Evolutionary conservation across 2,329 filamentous ascomycete species (phyloP), one percentile per base, ranked within the genome.

Genomic region (Zymoseptoria pseudotritici): DNA sequence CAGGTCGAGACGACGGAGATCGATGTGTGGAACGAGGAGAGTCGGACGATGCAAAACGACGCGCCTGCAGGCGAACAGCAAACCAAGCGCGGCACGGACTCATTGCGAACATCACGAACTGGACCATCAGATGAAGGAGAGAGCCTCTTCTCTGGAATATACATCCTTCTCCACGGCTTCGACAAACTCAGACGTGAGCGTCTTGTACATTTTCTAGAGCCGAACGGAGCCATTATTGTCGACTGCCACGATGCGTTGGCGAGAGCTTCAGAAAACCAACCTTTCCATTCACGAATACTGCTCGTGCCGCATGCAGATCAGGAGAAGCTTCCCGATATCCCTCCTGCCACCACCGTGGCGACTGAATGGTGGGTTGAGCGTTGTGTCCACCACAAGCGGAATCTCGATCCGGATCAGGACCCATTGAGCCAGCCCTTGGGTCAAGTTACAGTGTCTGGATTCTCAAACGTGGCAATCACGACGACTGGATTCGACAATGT

Each of bases 321-420:
- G 42, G 56, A 57, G 21, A 50, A 59, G n/a, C 52, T 70, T 11
- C 67, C 71, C 26, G 60, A 60, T 10, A 60, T 71, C 13, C 66
- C 71, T 17, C 20, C 61, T n/a, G 63, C 60, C 46, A 71, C 70
- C 11, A 73, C 79, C 54, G 70, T 80, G 13, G 86, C 96, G 31
- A 97, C 91, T 10, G 91, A 96, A 71, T 95, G 94, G 81, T 99
- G 93, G 83, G 81, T 99, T 56, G 94, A 99, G 75, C 85, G 86
- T 54, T 97, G 93, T 72, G 78, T 99, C 49, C 86, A 92, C 71
- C 84, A 84, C 64, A 94, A 90, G 73, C 78, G 76, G 24, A 83
- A 93, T 66, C 80, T 90, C 53, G 79, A 88, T 29, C 90, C 91
- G 4, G 77, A 80, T 56, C 79, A 83, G 4, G 86, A 94, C 71